These are phyloP conservation scores for Corymbia citriodora DNA, from an alignment of 441 rosid species.

Conservation along the genomic window DNA sequence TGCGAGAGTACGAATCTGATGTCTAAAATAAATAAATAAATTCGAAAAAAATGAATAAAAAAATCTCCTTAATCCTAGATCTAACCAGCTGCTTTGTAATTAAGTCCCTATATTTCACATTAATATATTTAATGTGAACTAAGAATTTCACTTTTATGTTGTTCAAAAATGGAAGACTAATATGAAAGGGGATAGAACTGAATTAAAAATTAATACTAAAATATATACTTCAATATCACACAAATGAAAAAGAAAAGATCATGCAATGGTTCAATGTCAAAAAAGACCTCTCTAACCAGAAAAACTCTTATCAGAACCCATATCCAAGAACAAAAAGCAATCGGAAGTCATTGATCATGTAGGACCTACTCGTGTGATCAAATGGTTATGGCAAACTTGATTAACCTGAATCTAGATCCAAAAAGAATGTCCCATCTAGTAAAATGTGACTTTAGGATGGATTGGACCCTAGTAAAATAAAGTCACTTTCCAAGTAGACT, in stretches of 20 bases:
- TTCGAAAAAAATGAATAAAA: no score
- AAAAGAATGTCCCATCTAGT: neutral
- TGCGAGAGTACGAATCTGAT: neutral
- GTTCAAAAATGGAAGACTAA: neutral
- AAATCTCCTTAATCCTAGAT: no score
- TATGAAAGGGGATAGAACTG: neutral
- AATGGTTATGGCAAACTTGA: fast-evolving
- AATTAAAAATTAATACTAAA: neutral
- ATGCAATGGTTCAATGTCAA: no score
- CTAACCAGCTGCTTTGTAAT: no score
- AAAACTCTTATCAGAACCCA: neutral
- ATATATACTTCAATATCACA: neutral
- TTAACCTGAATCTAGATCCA: fast-evolving
- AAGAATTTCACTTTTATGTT: neutral
- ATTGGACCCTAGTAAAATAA: neutral
- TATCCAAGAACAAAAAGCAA: neutral
- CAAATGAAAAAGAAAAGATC: fast-evolving
- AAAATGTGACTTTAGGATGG: neutral
- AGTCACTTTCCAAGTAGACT: neutral
- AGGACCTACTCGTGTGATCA: fast-evolving
- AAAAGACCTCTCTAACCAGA: neutral
- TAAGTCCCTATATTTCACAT: no score
- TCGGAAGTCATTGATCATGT: neutral
- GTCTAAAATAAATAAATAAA: no score
- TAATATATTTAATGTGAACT: no score